Percentiles rank a stretch among this genome's conserved stretches.
These are phyloP conservation scores for Selaginella tamariscina DNA, from an alignment of 75 land plant species.

Conservation along the genomic window DNA sequence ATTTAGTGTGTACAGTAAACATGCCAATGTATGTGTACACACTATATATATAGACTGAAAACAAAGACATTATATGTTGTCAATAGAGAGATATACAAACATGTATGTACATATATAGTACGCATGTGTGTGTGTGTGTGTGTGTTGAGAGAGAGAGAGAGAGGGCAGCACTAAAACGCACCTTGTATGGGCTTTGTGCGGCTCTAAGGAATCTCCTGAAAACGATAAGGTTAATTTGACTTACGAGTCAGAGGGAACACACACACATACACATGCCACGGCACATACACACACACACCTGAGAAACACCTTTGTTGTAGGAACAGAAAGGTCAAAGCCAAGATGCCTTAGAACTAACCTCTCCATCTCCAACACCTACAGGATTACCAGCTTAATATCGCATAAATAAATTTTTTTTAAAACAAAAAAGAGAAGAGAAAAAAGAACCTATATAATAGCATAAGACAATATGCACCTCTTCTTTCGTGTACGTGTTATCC, in stretches of 20 bases:
- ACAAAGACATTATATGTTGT: background rate
- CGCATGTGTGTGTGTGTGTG: too few relatives aligned
- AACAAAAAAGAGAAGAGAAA: too few relatives aligned
- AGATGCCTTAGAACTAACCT: background rate
- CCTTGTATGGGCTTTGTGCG: conserved; percentile 31
- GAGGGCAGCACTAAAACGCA: too few relatives aligned
- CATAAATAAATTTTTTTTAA: too few relatives aligned
- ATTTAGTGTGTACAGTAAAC: too few relatives aligned
- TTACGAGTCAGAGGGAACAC: too few relatives aligned
- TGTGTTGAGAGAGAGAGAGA: too few relatives aligned
- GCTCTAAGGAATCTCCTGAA: conserved; percentile 31
- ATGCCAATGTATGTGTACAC: too few relatives aligned
- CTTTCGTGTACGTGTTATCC: conserved; percentile 7
- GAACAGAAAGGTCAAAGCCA: background rate
- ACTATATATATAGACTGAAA: background rate
- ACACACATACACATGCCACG: background rate
- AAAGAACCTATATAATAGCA: too few relatives aligned
- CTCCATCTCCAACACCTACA: background rate
- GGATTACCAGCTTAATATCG: too few relatives aligned
- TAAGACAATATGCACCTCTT: too few relatives aligned
- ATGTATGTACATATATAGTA: too few relatives aligned
- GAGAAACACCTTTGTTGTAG: background rate
- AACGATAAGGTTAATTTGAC: background rate
- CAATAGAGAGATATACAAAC: background rate
- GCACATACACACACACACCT: background rate